Base-by-base conservation (phyloP, 1,284 basidiomycete species). In the Athelia sp. region DNA sequence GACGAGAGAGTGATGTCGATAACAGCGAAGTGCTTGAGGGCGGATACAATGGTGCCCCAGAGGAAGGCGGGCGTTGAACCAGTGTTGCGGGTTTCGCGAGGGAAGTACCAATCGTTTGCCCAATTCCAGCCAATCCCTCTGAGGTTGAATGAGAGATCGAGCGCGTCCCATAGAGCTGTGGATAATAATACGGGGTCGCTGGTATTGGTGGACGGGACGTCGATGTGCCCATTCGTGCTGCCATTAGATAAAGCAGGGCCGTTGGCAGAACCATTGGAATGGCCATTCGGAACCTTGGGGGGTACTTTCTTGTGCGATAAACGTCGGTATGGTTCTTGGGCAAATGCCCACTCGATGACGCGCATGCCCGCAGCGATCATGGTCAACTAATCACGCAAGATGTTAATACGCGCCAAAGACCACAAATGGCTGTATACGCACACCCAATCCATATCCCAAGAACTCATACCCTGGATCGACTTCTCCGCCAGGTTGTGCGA, bases 121-220 rank as follows among this genome's bases (percentile, higher is more conserved):
- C 59, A 61, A 22, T 46, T 47, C 60, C 62, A 64, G 46, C 60
- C 60, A 17, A 62, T 44, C 21, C 62, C 62, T 4, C 60, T 56
- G 6, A 50, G 18, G 32, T 55, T 61, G 34, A 50, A 54, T 6
- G 43, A 48, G 10, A 63, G 42, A 36, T 62, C 55, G 46, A 58
- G 43, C 3, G 54, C 56, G 23, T 63, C 60, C 22, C n/a, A 51
- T 47, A 36, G 6, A 21, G 43, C 43, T 22, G n/a, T 17, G 8
- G 15, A 18, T n/a, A 40, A 4, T 13, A 13, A 29, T 6, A 29
- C 13, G 6, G 26, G 26, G 6, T 29, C 36, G n/a, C 36, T 21
- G 36, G 19, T n/a, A 6, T n/a, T 47, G 6, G 22, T 38, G 45
- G 38, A 45, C 48, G 1, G 47, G 22, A 23, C 21, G 48, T 32